Percentiles rank a stretch among this genome's conserved stretches.
phyloP scores from a whole-genome alignment of 768 basidiomycete genomes.

The Tricholomella constricta region DNA sequence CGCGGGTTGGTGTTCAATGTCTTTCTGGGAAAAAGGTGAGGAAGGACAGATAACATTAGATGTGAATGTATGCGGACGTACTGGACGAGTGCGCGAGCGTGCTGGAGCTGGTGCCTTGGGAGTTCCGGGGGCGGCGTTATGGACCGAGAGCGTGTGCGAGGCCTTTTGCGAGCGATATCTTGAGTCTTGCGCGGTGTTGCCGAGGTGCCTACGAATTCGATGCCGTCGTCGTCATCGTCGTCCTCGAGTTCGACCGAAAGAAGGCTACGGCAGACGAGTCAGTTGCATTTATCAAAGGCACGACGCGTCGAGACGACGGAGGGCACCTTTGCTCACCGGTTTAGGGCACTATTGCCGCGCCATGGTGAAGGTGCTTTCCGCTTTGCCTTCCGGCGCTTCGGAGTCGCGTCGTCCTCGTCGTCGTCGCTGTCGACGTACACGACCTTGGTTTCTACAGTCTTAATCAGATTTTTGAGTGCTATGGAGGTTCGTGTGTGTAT shows the following conservation, averaged over 20 bases:
- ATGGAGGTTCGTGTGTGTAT: constrained; percentile 6
- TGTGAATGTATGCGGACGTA: constrained; percentile 28
- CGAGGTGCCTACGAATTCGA: constrained; percentile 34
- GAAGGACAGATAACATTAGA: neutral
- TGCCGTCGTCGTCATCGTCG: constrained; percentile 48
- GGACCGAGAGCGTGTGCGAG: constrained; percentile 66
- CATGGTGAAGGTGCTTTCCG: constrained; percentile 42
- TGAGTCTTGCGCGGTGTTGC: constrained; percentile 33
- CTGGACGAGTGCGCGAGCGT: constrained; percentile 64
- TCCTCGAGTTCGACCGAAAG: constrained; percentile 39
- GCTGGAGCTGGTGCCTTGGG: constrained; percentile 51
- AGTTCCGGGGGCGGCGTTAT: constrained; percentile 77
- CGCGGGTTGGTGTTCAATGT: constrained; percentile 44
- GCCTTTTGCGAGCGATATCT: constrained; percentile 40
- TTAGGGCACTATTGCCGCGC: constrained; percentile 41
- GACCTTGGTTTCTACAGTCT: constrained; percentile 8
- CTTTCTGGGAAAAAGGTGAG: no score
- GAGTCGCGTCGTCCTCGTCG: constrained; percentile 33
- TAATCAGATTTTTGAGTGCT: neutral
- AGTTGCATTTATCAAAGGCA: constrained; percentile 1
- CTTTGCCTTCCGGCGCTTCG: constrained; percentile 38
- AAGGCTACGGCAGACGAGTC: constrained; percentile 27
- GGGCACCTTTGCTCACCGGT: constrained; percentile 41
- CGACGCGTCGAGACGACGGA: constrained; percentile 3
- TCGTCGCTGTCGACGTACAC: constrained; percentile 20